Conservation (phyloP, 1,139 yeast species). For the Geotrichum histeridarum region DNA sequence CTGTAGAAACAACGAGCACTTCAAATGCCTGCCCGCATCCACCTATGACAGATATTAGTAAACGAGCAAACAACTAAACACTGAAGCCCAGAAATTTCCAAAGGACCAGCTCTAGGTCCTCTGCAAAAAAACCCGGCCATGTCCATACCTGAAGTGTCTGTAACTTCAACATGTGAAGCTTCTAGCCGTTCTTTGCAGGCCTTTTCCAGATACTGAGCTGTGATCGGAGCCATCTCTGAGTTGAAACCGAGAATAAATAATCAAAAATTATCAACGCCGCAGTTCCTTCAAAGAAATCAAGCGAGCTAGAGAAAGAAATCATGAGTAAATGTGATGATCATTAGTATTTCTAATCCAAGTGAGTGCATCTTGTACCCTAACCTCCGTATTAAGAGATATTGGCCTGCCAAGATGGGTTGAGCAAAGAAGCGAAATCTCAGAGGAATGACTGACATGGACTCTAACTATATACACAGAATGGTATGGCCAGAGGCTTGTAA, state of each 20-base stretch:
- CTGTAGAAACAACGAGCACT: slow-evolving; percentile 71
- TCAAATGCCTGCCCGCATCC: slow-evolving; percentile 87
- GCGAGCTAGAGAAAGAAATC: not conserved
- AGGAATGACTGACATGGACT: no score
- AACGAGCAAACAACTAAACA: not conserved
- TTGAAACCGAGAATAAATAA: not conserved
- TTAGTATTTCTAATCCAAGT: no score
- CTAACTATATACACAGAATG: no score
- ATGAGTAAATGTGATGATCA: not conserved
- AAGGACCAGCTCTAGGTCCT: not conserved
- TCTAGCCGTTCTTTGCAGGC: slow-evolving; percentile 34
- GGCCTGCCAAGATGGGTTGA: no score
- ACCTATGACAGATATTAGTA: slow-evolving; percentile 37
- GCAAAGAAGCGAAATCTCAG: no score
- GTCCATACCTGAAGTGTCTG: slow-evolving; percentile 38
- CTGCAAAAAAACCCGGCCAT: not conserved
- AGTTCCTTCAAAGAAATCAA: not conserved
- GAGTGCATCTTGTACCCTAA: no score
- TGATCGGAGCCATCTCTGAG: slow-evolving; percentile 17
- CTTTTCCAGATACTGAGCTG: slow-evolving; percentile 30
- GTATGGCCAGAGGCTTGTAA: no score
- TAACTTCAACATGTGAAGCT: slow-evolving; percentile 38
- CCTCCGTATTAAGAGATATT: no score
- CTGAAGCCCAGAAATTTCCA: not conserved
- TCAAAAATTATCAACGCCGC: not conserved